Evolutionary conservation across 192 early-diverging fungal species (phyloP).

Genomic region (Coemansia sp.): DNA sequence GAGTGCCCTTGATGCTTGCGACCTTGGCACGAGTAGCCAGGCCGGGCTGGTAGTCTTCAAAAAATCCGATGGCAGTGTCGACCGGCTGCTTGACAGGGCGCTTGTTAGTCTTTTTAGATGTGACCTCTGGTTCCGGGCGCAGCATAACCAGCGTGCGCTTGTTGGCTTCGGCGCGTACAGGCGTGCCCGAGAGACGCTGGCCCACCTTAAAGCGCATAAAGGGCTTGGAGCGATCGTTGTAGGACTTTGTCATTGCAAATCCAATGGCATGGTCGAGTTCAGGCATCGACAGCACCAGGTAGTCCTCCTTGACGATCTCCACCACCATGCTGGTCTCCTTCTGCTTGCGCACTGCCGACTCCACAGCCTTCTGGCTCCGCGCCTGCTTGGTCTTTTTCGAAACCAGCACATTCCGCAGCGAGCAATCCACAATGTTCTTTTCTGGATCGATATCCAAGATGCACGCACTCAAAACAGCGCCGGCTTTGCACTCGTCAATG

Average conservation of each 20-base stretch:
- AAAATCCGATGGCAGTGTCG: constrained; percentile 43
- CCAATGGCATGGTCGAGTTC: constrained; percentile 52
- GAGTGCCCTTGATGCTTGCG: constrained; percentile 49
- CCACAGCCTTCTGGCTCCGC: constrained; percentile 21
- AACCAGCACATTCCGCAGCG: constrained; percentile 49
- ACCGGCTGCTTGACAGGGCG: constrained; percentile 39
- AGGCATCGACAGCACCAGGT: constrained; percentile 68
- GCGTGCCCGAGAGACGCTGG: constrained; percentile 53
- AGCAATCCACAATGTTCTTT: constrained; percentile 64
- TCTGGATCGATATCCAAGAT: constrained; percentile 71
- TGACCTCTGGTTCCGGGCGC: not conserved
- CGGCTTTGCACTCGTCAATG: constrained; percentile 48
- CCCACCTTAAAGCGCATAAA: constrained; percentile 63
- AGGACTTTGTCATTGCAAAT: constrained; percentile 58
- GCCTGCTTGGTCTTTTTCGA: constrained; percentile 15
- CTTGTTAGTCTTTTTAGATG: constrained; percentile 4
- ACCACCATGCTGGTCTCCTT: constrained; percentile 57
- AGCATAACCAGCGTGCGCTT: constrained; percentile 40
- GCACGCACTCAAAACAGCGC: constrained; percentile 53
- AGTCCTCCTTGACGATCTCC: constrained; percentile 77
- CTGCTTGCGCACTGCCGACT: constrained; percentile 22
- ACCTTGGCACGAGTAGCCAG: constrained; percentile 44
- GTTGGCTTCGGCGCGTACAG: constrained; percentile 39
- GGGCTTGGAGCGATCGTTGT: constrained; percentile 61
- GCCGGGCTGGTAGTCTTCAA: constrained; percentile 56